A percentile compares a stretch with the other conserved stretches of the same genome.
These are phyloP conservation scores for Podaxis sp. DNA, from an alignment of 768 basidiomycete genomes.

Conservation along the genomic window DNA sequence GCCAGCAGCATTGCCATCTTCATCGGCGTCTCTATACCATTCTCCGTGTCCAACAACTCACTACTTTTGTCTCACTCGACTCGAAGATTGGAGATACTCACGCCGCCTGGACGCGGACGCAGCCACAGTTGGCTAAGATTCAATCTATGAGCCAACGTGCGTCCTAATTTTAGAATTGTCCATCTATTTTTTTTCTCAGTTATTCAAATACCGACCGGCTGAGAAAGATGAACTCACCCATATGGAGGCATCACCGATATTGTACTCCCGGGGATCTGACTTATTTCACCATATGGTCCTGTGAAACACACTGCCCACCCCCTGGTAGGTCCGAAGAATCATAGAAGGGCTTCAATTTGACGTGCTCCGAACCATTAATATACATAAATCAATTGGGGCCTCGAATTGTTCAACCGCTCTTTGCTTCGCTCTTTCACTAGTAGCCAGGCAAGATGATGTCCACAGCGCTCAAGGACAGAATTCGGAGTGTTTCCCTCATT, in stretches of 20 bases:
- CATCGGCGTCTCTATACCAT: background rate
- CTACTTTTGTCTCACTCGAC: background rate
- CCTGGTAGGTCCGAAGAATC: background rate
- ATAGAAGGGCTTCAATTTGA: background rate
- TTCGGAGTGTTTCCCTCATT: slow-evolving; percentile 71
- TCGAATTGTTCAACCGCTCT: background rate
- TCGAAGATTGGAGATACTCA: background rate
- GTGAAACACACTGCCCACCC: background rate
- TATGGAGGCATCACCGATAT: slow-evolving; percentile 3
- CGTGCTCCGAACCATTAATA: background rate
- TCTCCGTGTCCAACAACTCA: background rate
- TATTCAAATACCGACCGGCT: background rate
- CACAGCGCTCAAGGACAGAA: slow-evolving; percentile 28
- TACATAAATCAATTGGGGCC: background rate
- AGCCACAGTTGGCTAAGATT: background rate
- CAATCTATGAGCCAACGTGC: background rate
- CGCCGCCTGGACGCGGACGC: background rate
- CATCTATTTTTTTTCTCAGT: background rate
- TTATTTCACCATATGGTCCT: background rate
- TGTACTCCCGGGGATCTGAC: background rate
- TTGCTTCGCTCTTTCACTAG: background rate
- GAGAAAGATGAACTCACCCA: background rate
- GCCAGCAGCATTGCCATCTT: background rate
- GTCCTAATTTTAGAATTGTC: slow-evolving; percentile 1
- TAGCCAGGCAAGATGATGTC: slow-evolving; percentile 10